phyloP scores from a whole-genome alignment of 176 grass and related monocot species.

The Oryza rufipogon region DNA sequence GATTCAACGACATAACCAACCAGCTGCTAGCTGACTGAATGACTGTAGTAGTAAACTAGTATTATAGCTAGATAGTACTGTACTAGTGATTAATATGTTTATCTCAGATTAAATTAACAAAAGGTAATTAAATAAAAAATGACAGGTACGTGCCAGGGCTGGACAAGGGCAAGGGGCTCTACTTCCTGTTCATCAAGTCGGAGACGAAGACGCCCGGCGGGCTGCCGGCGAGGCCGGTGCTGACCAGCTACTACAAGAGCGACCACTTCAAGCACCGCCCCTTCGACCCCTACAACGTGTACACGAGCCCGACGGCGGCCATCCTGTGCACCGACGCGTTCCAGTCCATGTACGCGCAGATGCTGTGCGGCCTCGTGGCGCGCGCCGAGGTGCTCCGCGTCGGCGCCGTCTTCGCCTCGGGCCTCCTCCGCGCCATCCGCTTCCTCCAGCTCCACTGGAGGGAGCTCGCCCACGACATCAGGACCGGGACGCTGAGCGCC shows the following conservation, averaged over 20 bases:
- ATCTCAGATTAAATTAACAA: neutral
- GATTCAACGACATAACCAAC: neutral
- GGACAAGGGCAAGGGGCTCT: constrained; percentile 94
- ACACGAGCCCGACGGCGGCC: constrained; percentile 89
- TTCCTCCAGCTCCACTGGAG: constrained; percentile 92
- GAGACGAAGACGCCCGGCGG: constrained; percentile 87
- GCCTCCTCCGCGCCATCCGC: constrained; percentile 88
- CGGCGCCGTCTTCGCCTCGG: constrained; percentile 94
- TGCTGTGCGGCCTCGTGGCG: constrained; percentile 52
- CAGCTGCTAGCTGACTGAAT: neutral
- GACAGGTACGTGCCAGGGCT: constrained; percentile 74
- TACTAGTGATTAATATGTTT: neutral
- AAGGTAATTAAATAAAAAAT: neutral
- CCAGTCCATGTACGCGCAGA: constrained; percentile 97
- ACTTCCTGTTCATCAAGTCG: constrained; percentile 95
- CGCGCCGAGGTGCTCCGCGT: constrained; percentile 84
- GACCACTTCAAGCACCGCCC: constrained; percentile 82
- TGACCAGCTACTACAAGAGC: constrained; percentile 99
- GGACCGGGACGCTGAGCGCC: constrained; percentile 53
- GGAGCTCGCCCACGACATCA: constrained; percentile 67
- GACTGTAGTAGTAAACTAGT: neutral
- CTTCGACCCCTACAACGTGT: constrained; percentile 77
- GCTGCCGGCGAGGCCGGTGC: constrained; percentile 74
- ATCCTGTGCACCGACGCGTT: constrained; percentile 93
- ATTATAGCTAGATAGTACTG: neutral